phyloP scores from a whole-genome alignment of 108 stramenopile species.

The Seminavis robusta region DNA sequence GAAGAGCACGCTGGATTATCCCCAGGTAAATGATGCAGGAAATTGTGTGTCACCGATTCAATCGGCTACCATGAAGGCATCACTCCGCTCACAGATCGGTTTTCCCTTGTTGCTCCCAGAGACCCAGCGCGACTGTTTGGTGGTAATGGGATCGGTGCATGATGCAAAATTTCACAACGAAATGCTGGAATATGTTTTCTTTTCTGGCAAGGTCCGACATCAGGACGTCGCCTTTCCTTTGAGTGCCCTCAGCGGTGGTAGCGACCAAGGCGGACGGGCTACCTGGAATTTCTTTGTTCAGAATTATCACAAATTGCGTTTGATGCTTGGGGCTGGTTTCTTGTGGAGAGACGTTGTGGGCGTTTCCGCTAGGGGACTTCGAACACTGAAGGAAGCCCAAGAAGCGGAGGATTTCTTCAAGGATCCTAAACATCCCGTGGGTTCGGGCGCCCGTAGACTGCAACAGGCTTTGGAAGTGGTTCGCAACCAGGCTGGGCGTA shows the following conservation, averaged over 20 bases:
- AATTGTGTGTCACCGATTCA: too few species aligned
- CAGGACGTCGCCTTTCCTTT: constrained; percentile 15
- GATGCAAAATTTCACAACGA: background rate
- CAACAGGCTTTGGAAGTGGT: constrained; percentile 2
- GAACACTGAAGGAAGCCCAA: constrained; percentile 2
- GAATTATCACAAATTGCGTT: background rate
- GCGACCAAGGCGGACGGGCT: constrained; percentile 6
- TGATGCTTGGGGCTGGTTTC: background rate
- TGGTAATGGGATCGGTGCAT: constrained; percentile 7
- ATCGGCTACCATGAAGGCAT: too few species aligned
- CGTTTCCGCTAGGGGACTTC: constrained; percentile 1
- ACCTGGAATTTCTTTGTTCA: constrained; percentile 8
- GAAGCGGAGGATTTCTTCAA: background rate
- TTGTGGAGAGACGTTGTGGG: constrained; percentile 10
- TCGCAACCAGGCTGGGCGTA: background rate
- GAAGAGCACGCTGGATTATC: background rate
- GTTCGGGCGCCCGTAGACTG: background rate
- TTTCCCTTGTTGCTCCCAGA: too few species aligned
- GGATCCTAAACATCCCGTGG: background rate
- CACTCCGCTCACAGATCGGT: too few species aligned
- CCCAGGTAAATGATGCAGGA: too few species aligned
- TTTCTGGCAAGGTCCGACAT: constrained; percentile 10
- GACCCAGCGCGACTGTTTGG: constrained; percentile 6
- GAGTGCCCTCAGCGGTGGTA: background rate
- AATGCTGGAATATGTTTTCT: constrained; percentile 17